A percentile compares a stretch with the other conserved stretches of the same genome.
phyloP scores from a whole-genome alignment of 2,329 filamentous ascomycete genomes.

The Colletotrichum phormii region DNA sequence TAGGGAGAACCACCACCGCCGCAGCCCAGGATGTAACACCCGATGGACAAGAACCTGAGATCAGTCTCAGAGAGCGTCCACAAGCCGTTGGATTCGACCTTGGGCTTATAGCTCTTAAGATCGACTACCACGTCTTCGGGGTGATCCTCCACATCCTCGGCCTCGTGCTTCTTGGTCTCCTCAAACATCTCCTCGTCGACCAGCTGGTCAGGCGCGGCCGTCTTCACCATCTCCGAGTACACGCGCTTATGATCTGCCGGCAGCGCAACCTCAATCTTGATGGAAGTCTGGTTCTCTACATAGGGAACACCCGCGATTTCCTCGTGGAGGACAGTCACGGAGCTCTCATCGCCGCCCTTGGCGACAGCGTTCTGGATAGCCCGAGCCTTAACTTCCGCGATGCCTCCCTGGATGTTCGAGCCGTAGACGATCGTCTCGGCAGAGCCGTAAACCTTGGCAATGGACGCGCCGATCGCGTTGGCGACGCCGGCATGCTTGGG shows the following conservation, averaged over 20 bases:
- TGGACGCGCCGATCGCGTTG: constrained; percentile 41
- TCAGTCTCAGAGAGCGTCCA: constrained; percentile 41
- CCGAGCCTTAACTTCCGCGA: constrained; percentile 33
- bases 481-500: constrained; percentile 39
- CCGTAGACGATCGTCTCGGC: constrained; percentile 39
- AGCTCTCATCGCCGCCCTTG: constrained; percentile 37
- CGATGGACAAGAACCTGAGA: constrained; percentile 40
- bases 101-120: constrained; percentile 25
- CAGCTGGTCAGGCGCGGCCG: constrained; percentile 12
- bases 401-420: constrained; percentile 32
- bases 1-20: constrained; percentile 41
- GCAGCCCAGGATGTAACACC: constrained; percentile 42
- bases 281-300: constrained; percentile 39
- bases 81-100: constrained; percentile 24
- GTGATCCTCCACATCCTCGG: background rate
- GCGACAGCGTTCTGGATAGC: constrained; percentile 37
- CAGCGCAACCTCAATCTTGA: constrained; percentile 40
- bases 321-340: constrained; percentile 39
- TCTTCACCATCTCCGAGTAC: constrained; percentile 26
- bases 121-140: constrained; percentile 14
- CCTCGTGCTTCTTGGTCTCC: constrained; percentile 28
- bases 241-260: constrained; percentile 37
- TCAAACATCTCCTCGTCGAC: constrained; percentile 33
- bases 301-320: constrained; percentile 40
- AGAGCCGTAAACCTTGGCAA: constrained; percentile 39